Evolutionary conservation across 2,329 filamentous ascomycete species (phyloP), one percentile per base, ranked within the genome.

Genomic region (Venturia aucupariae): DNA sequence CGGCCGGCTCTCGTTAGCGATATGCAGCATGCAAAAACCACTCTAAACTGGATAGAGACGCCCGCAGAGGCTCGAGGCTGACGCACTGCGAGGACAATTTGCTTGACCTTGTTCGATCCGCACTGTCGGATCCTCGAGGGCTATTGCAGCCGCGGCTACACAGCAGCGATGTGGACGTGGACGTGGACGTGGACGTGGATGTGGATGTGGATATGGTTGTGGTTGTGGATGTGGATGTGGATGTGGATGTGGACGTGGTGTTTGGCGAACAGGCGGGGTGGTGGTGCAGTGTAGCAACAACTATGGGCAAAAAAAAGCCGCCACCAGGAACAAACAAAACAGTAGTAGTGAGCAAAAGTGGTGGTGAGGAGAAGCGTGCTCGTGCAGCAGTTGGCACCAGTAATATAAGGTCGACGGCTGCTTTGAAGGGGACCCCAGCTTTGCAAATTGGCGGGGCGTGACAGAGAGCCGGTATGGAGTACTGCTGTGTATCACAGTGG

Each of bases 381-480:
- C 51, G 35, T 57, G 51, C 51, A 57, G 51, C 51, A 57, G 51
- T 57, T 35, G 51, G 51, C 51, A 57, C 51, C 51, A 57, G 30
- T 57, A 57, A 57, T 57, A 57, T 57, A 57, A 35, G 51, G 13
- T 22, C 51, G 30, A 19, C 17, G 51, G 30, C 30, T 32, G 51
- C 30, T 55, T 55, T 35, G 51, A n/a, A 38, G 51, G 51, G 51
- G 51, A 57, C 4, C 51, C 51, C 17, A 35, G 51, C 51, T 10
- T 35, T 27, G 22, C 7, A 27, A 8, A 57, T 10, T 38, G 51
- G 30, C 51, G 27, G 51, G 51, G 51, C 51, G 51, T n/a, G 30
- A 24, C 48, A 35, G 15, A 15, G 51, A n/a, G 51, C 19, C 51
- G 30, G 51, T 6, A 57, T 35, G 15, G 15, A 17, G 17, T n/a